Conservation (phyloP, 1,139 yeast genomes). For the Candida sp. region DNA sequence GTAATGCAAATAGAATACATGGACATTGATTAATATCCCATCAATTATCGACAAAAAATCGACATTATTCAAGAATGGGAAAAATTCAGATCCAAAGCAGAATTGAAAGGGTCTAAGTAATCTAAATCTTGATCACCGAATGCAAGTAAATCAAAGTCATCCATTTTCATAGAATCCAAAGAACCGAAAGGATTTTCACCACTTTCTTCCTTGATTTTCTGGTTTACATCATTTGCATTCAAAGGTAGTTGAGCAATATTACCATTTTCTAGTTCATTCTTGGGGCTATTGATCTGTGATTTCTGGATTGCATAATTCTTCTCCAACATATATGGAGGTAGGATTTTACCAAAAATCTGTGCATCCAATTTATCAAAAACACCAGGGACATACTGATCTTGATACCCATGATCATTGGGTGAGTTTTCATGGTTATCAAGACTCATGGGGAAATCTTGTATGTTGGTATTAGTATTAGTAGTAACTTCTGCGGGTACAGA, state of each 20-base stretch:
- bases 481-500: background rate
- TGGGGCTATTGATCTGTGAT: slow-evolving; percentile 2
- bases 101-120: slow-evolving; percentile 20
- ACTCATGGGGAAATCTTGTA: background rate
- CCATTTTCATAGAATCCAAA: slow-evolving; percentile 10
- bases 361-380: slow-evolving; percentile 81
- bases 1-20: no score
- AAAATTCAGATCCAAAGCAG: slow-evolving; percentile 4
- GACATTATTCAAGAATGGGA: no score
- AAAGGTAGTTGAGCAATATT: slow-evolving; percentile 3
- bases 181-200: background rate
- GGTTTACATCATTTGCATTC: slow-evolving; percentile 3
- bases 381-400: slow-evolving; percentile 58
- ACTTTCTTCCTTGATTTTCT: slow-evolving; percentile 2
- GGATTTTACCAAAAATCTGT: slow-evolving; percentile 75
- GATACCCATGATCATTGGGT: slow-evolving; percentile 11
- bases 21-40: no score
- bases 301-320: slow-evolving; percentile 14
- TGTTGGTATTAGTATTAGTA: background rate
- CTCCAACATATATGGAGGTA: slow-evolving; percentile 80
- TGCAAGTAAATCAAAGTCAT: slow-evolving; percentile 17
- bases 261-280: background rate
- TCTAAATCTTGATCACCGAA: slow-evolving; percentile 16
- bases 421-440: slow-evolving; percentile 4
- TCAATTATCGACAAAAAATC: no score